Evolutionary conservation across 495 filamentous ascomycete species (phyloP), one percentile per base, ranked within the genome.

Genomic region (Penicillium salamii): DNA sequence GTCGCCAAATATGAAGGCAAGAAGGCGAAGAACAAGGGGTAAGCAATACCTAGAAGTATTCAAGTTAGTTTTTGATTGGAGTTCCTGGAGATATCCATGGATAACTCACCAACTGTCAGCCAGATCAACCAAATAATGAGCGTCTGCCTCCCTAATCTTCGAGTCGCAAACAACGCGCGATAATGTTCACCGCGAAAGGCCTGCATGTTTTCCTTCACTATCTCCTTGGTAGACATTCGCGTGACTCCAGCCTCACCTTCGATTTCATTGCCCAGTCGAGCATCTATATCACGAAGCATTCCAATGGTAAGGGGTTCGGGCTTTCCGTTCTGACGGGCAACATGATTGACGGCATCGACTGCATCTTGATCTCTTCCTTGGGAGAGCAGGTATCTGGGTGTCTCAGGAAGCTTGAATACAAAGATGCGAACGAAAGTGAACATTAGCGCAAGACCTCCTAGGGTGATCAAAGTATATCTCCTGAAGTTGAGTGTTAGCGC

Each of bases 11-110:
- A 70, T 5, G 62, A 70, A 7, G 64, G 59, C 35, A 70, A 55
- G 32, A 67, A 70, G 18, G 59, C 59, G 49, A 67, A 66, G 49
- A 66, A 70, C 0, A 70, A 51, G 5, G 67, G 67, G 42, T 67
- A 67, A 21, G 53, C 67, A 19, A 70, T 67, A 14, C 63, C 65
- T 64, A 42, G 4, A 8, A 26, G 23, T 4, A 8, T 26, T n/a
- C n/a, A n/a, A n/a, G 23, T 26, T 26, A 26, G 23, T 26, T n/a
- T n/a, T n/a, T n/a, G n/a, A n/a, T n/a, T n/a, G n/a, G 23, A 26
- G 23, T 4, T 8, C 23, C 23, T 26, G 23, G 23, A 26, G 18
- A 23, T 15, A 7, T 20, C 6, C 11, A 9, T 5, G 1, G 18
- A 7, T 18, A 3, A 43, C 49, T 26, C 45, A 63, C 63, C 66